phyloP scores from a whole-genome alignment of 2,329 filamentous ascomycete species.

The Fusarium vanettenii region DNA sequence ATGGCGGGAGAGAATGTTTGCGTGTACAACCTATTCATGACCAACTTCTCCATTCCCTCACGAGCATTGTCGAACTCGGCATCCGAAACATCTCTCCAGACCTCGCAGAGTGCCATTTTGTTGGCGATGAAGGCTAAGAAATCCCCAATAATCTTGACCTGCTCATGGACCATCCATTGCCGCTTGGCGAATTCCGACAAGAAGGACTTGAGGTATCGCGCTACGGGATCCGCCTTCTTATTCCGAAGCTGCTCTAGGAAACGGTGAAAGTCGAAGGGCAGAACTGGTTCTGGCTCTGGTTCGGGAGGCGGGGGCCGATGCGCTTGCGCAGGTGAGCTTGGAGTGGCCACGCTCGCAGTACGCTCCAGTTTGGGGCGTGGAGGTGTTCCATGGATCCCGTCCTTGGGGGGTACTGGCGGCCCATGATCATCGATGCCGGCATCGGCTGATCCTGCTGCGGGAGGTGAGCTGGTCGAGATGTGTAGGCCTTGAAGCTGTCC shows the following conservation, averaged over 20 bases:
- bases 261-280: constrained; percentile 96
- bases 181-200: constrained; percentile 94
- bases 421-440: constrained; percentile 58
- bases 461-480: constrained; percentile 54
- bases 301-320: constrained; percentile 78
- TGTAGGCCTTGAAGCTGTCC: constrained; percentile 60
- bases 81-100: constrained; percentile 95
- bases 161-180: constrained; percentile 99
- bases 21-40: constrained; percentile 96
- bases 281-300: constrained; percentile 80
- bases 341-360: constrained; percentile 45
- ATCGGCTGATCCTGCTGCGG: constrained; percentile 52
- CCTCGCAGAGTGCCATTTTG: constrained; percentile 97
- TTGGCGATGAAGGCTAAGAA: constrained; percentile 97
- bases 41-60: constrained; percentile 99
- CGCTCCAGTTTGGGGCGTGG: constrained; percentile 54
- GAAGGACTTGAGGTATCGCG: constrained; percentile 94
- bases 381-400: constrained; percentile 59
- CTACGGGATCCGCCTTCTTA: constrained; percentile 97
- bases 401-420: constrained; percentile 71
- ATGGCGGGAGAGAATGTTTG: constrained; percentile 98
- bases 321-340: constrained; percentile 62
- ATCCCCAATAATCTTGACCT: constrained; percentile 98
- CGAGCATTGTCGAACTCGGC: constrained; percentile 98
- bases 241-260: constrained; percentile 97